Conservation (phyloP, 192 early-diverging fungal genomes). For the Mortierella antarctica region DNA sequence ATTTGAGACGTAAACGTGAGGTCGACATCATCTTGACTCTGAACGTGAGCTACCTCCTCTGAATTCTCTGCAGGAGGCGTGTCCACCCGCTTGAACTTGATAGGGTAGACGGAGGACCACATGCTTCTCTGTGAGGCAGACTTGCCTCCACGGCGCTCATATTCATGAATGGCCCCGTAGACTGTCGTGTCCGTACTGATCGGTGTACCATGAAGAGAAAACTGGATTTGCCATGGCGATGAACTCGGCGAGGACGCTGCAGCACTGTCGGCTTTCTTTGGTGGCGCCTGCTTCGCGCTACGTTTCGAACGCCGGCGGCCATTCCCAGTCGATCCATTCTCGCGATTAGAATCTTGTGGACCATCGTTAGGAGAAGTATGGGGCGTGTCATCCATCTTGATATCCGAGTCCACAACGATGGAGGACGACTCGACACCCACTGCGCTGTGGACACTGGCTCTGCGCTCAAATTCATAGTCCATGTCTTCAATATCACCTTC, state of each 20-base stretch:
- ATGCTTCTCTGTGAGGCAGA: slow-evolving; percentile 52
- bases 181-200: slow-evolving; percentile 68
- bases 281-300: not conserved
- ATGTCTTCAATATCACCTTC: slow-evolving; percentile 45
- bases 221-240: slow-evolving; percentile 65
- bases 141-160: slow-evolving; percentile 55
- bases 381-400: slow-evolving; percentile 35
- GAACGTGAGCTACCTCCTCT: not conserved
- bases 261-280: not conserved
- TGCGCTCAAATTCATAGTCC: slow-evolving; percentile 14
- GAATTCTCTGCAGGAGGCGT: slow-evolving; percentile 37
- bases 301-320: not conserved
- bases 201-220: slow-evolving; percentile 61
- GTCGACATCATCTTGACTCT: not conserved
- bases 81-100: slow-evolving; percentile 67
- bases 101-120: slow-evolving; percentile 68
- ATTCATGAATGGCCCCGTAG: slow-evolving; percentile 73
- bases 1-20: slow-evolving; percentile 26
- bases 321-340: not conserved
- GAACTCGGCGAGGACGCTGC: not conserved
- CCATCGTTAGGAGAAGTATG: not conserved
- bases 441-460: slow-evolving; percentile 4
- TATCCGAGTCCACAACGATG: slow-evolving; percentile 36
- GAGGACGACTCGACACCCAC: slow-evolving; percentile 11
- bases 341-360: not conserved